Base-by-base conservation (phyloP, 2,329 filamentous ascomycete species). In the Fusarium odoratissimum region DNA sequence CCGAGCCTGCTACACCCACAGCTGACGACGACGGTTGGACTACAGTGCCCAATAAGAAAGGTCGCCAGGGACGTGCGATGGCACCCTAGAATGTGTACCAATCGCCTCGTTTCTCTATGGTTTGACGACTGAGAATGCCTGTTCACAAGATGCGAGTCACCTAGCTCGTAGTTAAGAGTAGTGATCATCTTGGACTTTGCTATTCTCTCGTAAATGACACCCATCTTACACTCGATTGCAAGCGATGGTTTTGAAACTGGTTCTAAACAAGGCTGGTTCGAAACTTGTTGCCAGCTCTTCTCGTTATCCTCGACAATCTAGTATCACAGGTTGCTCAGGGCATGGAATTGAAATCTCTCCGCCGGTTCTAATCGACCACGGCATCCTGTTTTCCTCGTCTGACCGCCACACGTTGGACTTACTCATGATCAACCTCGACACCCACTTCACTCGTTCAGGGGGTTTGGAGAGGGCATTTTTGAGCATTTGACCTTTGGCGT, bases 1-100 rank as follows among this genome's bases (percentile, higher is more conserved):
- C 73, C 35, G 80, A 76, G 41, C 79, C 75, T 41, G 74, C 82
- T 40, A 82, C 83, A 56, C 80, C 83, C 42, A 80, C 84, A 55
- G 87, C 89, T 51, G 89, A 89, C 41, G 90, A 78, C 7, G 76
- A 91, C 78, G 90, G 90, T 73, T 92, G 90, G 90, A 90, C 88
- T 71, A 91, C 88, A 31, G 90, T 82, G 66, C 76, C 80, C 37
- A 80, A 82, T 40, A 80, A 82, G 74, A 82, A 82, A 78, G 80
- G 80, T 58, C 81, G 81, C 57, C 77, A 75, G 74, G 81, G 81
- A 71, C 80, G 82, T 56, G 76, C 57, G 67, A 67, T 71, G 54
- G 75, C 63, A 73, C 75, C 76, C 60, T 76, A 78, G 75, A 78
- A 75, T 64, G 77, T 81, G 79, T 81, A 80, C 75, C 81, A 77